Base-by-base conservation (phyloP, 2,329 filamentous ascomycete genomes). In the Colletotrichum gigasporum region DNA sequence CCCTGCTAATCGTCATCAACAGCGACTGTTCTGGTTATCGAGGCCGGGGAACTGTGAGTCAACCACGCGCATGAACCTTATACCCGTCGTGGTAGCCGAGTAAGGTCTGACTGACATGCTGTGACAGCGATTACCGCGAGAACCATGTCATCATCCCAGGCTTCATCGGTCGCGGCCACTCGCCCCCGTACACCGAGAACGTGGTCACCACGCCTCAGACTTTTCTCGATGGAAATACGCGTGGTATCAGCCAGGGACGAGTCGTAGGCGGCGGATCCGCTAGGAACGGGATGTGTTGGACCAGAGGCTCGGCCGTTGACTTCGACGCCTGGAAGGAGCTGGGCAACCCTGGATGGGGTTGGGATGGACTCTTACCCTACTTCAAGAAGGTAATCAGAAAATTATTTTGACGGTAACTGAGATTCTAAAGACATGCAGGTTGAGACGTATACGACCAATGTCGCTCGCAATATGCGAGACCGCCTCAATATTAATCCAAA, bases 311-410 rank as follows among this genome's bases (percentile, higher is more conserved):
- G 12, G 72, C 70, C 7, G 73, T 71, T 12, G 78, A 81, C 62
- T 82, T 79, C 52, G 76, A 82, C 44, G 75, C 75, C 20, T 82
- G 80, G 80, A 77, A 76, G 56, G 72, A 73, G 3, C 70, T 83
- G 4, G 79, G 79, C 0, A 80, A 79, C 45, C 70, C 73, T 0
- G 77, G 75, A 2, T 82, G 80, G 80, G 75, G 77, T 16, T 82
- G 79, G 77, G 66, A 78, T 1, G 74, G 73, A 20, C 70, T 87
- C 10, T 70, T 82, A 1, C 82, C 80, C 0, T 86, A 85, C 66
- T 82, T 86, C 67, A 74, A 75, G 26, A 85, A 85, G 74, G 81
- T 80, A 30, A 52, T 28, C 2, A 6, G 10, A 5, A 5, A 3
- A 11, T 7, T 2, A 37, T 2, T 2, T 30, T 1, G 2, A n/a